These are phyloP conservation scores for Physocladia obscura DNA, from an alignment of 192 early-diverging fungal genomes.

Conservation along the genomic window DNA sequence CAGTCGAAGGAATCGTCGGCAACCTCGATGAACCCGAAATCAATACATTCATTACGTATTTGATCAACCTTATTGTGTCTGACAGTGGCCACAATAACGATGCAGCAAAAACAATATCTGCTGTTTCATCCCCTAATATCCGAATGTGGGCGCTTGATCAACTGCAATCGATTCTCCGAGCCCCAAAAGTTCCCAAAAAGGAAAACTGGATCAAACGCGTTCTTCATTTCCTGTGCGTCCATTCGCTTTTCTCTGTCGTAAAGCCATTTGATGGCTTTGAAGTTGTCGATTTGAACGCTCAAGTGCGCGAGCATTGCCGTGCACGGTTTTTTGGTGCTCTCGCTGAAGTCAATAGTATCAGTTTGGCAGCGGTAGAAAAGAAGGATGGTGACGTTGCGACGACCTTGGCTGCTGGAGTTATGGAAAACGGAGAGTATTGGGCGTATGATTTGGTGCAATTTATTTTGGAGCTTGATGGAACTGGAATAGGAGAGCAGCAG, in stretches of 20 bases:
- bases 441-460: slow-evolving; percentile 52
- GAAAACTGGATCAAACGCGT: slow-evolving; percentile 71
- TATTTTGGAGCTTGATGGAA: slow-evolving; percentile 43
- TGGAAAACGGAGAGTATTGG: slow-evolving; percentile 63
- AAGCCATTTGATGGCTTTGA: slow-evolving; percentile 42
- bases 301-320: slow-evolving; percentile 58
- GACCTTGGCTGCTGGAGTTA: slow-evolving; percentile 44
- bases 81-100: slow-evolving; percentile 5
- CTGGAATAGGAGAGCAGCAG: background rate
- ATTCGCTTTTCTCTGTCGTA: slow-evolving; percentile 71
- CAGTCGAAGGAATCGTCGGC: slow-evolving; percentile 74
- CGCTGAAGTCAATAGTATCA: slow-evolving; percentile 66
- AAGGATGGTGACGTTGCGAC: too few relatives aligned
- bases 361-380: slow-evolving; percentile 35
- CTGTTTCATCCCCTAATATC: slow-evolving; percentile 3
- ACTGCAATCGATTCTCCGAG: slow-evolving; percentile 73
- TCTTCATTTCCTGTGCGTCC: slow-evolving; percentile 67
- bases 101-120: background rate
- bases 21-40: slow-evolving; percentile 70
- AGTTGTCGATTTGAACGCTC: slow-evolving; percentile 8
- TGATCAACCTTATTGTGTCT: slow-evolving; percentile 66
- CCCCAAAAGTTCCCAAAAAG: slow-evolving; percentile 71
- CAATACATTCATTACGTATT: slow-evolving; percentile 68
- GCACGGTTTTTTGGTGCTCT: slow-evolving; percentile 64
- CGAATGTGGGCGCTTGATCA: slow-evolving; percentile 77